Conservation (phyloP, 2,329 filamentous ascomycete species). For the Aspergillus niger region DNA sequence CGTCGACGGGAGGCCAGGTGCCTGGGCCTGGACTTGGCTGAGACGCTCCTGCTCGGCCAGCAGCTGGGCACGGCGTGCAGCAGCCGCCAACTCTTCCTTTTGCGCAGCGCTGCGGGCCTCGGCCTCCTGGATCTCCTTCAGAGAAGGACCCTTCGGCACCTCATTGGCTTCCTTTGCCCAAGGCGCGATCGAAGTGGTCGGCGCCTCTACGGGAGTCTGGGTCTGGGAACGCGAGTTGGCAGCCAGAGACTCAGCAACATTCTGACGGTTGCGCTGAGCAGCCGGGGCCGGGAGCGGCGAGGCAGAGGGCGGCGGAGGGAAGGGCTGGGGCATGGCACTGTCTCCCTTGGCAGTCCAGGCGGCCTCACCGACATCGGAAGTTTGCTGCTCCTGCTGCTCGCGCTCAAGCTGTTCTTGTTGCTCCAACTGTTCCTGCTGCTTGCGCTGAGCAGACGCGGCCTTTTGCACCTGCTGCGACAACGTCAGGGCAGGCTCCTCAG, state of each 20-base stretch:
- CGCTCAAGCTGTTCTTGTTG: constrained; percentile 37
- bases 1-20: constrained; percentile 78
- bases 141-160: constrained; percentile 77
- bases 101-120: constrained; percentile 92
- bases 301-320: constrained; percentile 71
- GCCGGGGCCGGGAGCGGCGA: constrained; percentile 87
- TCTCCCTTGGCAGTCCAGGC: constrained; percentile 63
- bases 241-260: constrained; percentile 73
- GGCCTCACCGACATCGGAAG: constrained; percentile 47
- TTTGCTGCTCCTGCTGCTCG: constrained; percentile 34
- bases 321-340: constrained; percentile 65
- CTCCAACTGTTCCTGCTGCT: constrained; percentile 35
- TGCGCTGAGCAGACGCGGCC: constrained; percentile 53
- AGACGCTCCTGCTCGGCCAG: constrained; percentile 78
- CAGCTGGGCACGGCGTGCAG: constrained; percentile 67
- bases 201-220: constrained; percentile 69
- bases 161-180: constrained; percentile 86
- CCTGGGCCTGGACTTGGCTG: constrained; percentile 64
- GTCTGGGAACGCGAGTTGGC: constrained; percentile 71
- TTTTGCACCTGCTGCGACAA: constrained; percentile 84
- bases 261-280: constrained; percentile 80
- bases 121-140: constrained; percentile 95
- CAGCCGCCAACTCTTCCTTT: constrained; percentile 76
- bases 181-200: constrained; percentile 77
- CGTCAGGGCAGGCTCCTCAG: constrained; percentile 60